Conservation (phyloP, 768 basidiomycete species). For the Phlegmacium glaucopus region DNA sequence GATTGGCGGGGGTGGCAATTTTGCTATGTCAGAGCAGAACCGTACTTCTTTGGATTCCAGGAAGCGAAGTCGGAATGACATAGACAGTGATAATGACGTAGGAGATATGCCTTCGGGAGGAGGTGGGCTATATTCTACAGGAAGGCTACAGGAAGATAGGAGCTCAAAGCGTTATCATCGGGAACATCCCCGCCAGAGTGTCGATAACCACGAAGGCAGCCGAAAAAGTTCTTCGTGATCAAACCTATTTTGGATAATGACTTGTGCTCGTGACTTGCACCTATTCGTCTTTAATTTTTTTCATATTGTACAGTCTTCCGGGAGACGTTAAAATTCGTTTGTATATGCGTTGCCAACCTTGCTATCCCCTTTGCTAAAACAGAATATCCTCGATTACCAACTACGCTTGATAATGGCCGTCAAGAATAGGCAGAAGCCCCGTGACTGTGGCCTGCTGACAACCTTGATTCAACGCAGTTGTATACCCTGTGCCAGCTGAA, state of each 20-base stretch:
- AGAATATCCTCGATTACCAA: too few species aligned
- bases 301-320: not conserved
- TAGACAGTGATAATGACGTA: constrained; percentile 53
- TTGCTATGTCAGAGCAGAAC: constrained; percentile 35
- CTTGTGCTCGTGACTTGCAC: not conserved
- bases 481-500: too few species aligned
- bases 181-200: constrained; percentile 36
- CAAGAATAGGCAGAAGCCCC: too few species aligned
- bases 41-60: constrained; percentile 42
- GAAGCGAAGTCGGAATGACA: constrained; percentile 59
- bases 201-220: constrained; percentile 38
- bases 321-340: too few species aligned
- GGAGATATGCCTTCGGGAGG: constrained; percentile 22
- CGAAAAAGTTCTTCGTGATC: constrained; percentile 28
- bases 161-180: constrained; percentile 58
- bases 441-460: too few species aligned
- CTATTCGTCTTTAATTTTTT: too few species aligned
- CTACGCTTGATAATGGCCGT: too few species aligned
- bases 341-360: too few species aligned
- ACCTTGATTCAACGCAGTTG: too few species aligned
- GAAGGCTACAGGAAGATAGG: constrained; percentile 45
- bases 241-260: constrained; percentile 12
- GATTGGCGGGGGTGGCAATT: constrained; percentile 30
- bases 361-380: too few species aligned
- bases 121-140: constrained; percentile 30